Conservation (phyloP, 495 filamentous ascomycete species). For the Aspergillus affinis region DNA sequence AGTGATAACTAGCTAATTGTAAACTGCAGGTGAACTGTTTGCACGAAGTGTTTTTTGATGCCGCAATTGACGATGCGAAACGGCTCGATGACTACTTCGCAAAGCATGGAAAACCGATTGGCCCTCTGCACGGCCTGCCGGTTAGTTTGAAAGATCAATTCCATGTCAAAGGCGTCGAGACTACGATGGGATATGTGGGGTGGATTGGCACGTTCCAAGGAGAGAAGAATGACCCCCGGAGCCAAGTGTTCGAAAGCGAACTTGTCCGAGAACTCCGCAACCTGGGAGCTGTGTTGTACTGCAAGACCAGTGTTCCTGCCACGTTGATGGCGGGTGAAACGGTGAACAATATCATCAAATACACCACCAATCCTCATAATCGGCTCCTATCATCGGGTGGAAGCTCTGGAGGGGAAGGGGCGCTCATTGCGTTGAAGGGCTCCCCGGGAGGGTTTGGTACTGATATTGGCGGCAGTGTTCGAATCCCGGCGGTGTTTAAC, state of each 20-base stretch:
- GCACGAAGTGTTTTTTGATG: conserved; percentile 62
- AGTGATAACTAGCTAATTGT: background rate
- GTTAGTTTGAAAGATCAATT: conserved; percentile 72
- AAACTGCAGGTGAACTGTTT: conserved; percentile 52
- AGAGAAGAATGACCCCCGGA: conserved; percentile 38
- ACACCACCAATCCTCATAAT: conserved; percentile 53
- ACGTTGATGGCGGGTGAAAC: conserved; percentile 64
- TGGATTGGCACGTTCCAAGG: conserved; percentile 56
- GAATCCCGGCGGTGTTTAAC: conserved; percentile 66
- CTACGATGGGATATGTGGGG: conserved; percentile 61
- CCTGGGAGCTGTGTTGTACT: conserved; percentile 62
- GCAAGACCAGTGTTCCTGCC: conserved; percentile 63
- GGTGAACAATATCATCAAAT: conserved; percentile 54
- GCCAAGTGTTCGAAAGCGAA: conserved; percentile 44
- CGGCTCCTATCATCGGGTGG: conserved; percentile 49
- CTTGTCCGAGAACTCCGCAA: conserved; percentile 52
- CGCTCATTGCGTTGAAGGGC: conserved; percentile 54
- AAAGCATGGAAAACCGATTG: conserved; percentile 46
- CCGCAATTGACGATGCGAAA: conserved; percentile 58
- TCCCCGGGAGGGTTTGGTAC: conserved; percentile 61
- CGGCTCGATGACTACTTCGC: conserved; percentile 57
- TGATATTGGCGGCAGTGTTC: conserved; percentile 71
- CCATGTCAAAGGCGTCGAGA: conserved; percentile 64
- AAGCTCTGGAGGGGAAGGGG: conserved; percentile 65
- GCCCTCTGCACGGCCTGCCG: conserved; percentile 65